Conservation (phyloP, 768 basidiomycete species). For the Agaricus blazei region DNA sequence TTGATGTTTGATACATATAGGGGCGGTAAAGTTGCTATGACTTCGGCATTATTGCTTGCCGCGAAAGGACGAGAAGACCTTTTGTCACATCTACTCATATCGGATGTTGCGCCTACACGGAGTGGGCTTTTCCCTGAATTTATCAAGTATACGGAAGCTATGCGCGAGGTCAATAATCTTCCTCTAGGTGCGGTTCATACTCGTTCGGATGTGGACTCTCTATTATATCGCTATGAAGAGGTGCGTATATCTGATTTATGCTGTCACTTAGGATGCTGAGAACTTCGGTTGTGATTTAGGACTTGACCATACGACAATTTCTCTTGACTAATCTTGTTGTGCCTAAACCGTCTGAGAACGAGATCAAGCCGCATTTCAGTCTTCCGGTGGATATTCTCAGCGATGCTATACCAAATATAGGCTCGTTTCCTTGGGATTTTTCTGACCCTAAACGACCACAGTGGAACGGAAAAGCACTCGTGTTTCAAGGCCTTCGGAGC, state of each 20-base stretch:
- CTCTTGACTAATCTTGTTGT: slow-evolving; percentile 76
- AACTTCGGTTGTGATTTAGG: slow-evolving; percentile 36
- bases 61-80: slow-evolving; percentile 32
- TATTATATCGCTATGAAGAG: slow-evolving; percentile 57
- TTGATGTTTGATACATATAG: slow-evolving; percentile 28
- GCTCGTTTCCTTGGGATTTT: slow-evolving; percentile 66
- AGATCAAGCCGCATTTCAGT: slow-evolving; percentile 52
- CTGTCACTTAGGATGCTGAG: not conserved
- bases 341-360: slow-evolving; percentile 20
- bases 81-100: slow-evolving; percentile 60
- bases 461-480: slow-evolving; percentile 60
- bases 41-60: slow-evolving; percentile 46
- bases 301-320: slow-evolving; percentile 71
- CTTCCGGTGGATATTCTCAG: slow-evolving; percentile 68
- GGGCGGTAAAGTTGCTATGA: slow-evolving; percentile 85
- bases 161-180: slow-evolving; percentile 66
- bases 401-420: slow-evolving; percentile 59
- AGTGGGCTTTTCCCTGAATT: slow-evolving; percentile 61
- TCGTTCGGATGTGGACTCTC: slow-evolving; percentile 64
- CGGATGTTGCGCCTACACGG: slow-evolving; percentile 75
- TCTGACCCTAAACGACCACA: slow-evolving; percentile 37
- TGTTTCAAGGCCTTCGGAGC: slow-evolving; percentile 78
- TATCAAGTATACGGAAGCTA: slow-evolving; percentile 56
- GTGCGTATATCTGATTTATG: slow-evolving; percentile 31
- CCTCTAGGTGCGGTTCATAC: slow-evolving; percentile 39